Conservation (phyloP, 345 rosid species). For the Dipteronia sinensis region DNA sequence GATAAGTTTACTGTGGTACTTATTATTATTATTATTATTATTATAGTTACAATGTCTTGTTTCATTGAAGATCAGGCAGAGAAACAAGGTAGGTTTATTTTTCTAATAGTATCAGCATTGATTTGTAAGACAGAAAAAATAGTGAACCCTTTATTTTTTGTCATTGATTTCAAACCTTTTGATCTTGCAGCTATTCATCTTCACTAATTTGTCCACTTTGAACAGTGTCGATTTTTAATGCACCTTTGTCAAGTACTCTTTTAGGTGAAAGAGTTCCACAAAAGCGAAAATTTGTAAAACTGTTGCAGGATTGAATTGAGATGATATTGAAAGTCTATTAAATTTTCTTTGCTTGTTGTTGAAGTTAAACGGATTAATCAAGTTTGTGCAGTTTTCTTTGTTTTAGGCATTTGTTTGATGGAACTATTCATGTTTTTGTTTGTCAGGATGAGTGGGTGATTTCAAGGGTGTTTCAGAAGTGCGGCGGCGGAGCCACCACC, state of each 20-base stretch:
- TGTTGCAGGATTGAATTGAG: too few species aligned
- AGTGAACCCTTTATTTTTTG: neutral
- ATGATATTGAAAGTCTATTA: too few species aligned
- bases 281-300: too few species aligned
- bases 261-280: too few species aligned
- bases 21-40: neutral
- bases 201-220: neutral
- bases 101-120: neutral
- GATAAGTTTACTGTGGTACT: neutral
- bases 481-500: slow-evolving; percentile 39
- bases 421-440: neutral
- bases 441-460: slow-evolving; percentile 95
- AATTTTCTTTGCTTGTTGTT: too few species aligned
- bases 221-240: neutral
- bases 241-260: neutral
- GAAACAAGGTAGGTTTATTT: neutral
- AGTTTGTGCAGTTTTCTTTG: too few species aligned
- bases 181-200: neutral
- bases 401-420: neutral
- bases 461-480: slow-evolving; percentile 81
- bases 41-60: too few species aligned
- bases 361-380: too few species aligned
- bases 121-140: neutral
- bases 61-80: neutral
- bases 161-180: neutral